phyloP scores from a whole-genome alignment of 768 basidiomycete genomes.

The Lactifluus volemus region DNA sequence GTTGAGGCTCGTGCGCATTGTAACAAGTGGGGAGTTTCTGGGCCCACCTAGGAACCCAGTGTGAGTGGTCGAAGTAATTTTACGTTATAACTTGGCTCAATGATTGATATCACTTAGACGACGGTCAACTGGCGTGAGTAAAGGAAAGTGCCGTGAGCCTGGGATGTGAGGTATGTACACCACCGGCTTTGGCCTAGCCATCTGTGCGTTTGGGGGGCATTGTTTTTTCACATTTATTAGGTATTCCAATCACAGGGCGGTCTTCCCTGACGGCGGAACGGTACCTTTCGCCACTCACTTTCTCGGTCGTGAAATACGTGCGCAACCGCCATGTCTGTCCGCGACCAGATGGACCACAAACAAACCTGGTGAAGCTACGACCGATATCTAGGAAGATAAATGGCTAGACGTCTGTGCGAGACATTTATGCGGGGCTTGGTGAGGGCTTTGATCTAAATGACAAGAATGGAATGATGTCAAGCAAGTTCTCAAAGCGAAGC shows the following conservation, averaged over 20 bases:
- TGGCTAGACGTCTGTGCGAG: conserved; percentile 34
- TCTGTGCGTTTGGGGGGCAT: conserved; percentile 12
- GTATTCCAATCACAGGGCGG: conserved; percentile 44
- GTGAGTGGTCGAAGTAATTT: conserved; percentile 30
- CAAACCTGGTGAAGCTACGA: conserved; percentile 42
- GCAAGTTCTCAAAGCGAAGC: conserved; percentile 20
- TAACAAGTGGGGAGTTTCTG: conserved; percentile 55
- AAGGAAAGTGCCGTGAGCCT: conserved; percentile 49
- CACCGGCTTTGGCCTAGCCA: background rate
- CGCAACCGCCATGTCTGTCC: conserved; percentile 45
- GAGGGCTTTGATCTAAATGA: conserved; percentile 39
- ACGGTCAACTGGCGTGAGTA: conserved; percentile 45
- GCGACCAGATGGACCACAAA: conserved; percentile 30
- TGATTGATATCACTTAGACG: conserved; percentile 27
- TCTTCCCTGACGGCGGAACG: conserved; percentile 31
- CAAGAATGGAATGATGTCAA: conserved; percentile 34
- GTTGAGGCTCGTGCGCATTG: conserved; percentile 45
- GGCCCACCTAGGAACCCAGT: conserved; percentile 44
- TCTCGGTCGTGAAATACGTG: conserved; percentile 45
- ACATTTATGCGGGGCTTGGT: conserved; percentile 33
- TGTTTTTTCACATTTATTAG: conserved; percentile 28
- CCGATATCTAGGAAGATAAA: conserved; percentile 49
- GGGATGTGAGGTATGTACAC: conserved; percentile 47
- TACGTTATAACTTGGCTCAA: background rate
- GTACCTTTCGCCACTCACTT: conserved; percentile 37